A percentile compares a stretch with the other conserved stretches of the same genome.
These are phyloP conservation scores for Pluteus cervinus DNA, from an alignment of 768 basidiomycete genomes.

Conservation along the genomic window DNA sequence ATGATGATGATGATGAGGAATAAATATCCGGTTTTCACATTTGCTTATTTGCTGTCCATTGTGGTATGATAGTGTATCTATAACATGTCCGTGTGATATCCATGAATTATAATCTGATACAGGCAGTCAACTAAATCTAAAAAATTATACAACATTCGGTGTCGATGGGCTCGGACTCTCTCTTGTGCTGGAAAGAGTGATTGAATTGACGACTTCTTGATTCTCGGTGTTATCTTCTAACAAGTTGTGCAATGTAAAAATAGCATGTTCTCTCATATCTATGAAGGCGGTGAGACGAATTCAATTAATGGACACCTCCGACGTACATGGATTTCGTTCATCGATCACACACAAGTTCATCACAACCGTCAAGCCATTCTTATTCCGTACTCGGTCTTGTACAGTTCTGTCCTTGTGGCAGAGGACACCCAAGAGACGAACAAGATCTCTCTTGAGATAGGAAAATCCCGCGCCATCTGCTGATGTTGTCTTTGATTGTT, in stretches of 20 bases:
- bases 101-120: no score
- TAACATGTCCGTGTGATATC: no score
- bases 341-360: conserved; percentile 89
- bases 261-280: conserved; percentile 91
- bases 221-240: conserved; percentile 74
- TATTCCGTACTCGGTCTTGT: conserved; percentile 68
- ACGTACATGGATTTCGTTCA: conserved; percentile 89
- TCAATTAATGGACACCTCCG: conserved; percentile 9
- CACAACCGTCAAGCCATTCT: conserved; percentile 73
- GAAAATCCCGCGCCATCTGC: conserved; percentile 57
- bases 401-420: conserved; percentile 56
- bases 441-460: conserved; percentile 84
- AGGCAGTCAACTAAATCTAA: no score
- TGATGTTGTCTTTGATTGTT: conserved; percentile 19
- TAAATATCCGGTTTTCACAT: conserved; percentile 9
- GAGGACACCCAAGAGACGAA: conserved; percentile 80
- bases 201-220: conserved; percentile 70
- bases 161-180: no score
- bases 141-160: no score
- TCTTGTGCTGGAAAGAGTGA: conserved; percentile 46
- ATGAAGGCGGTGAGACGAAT: no score
- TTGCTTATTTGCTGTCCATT: conserved; percentile 21
- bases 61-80: no score
- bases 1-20: conserved; percentile 54
- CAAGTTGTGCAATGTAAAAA: conserved; percentile 77